Conservation (phyloP, 805 yeast species). For the Pichia scutulata region DNA sequence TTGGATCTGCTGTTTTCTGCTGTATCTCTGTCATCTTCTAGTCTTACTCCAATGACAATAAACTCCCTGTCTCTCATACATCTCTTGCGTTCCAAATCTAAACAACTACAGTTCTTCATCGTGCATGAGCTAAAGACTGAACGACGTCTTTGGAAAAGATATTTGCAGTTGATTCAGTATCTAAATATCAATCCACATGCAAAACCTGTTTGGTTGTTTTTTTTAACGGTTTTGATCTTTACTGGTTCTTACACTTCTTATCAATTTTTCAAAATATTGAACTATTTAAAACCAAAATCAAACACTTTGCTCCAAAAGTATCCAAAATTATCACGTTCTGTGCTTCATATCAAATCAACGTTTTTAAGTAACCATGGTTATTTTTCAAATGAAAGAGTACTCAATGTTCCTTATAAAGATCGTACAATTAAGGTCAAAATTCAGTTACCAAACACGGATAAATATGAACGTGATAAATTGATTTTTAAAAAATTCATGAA, state of each 20-base stretch:
- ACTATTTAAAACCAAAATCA: constrained; percentile 11
- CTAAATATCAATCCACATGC: constrained; percentile 24
- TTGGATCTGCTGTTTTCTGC: too few relatives aligned
- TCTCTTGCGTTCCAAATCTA: not conserved
- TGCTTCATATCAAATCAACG: not conserved
- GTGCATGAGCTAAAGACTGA: constrained; percentile 1
- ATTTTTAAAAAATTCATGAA: constrained; percentile 40
- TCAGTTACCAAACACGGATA: constrained; percentile 37
- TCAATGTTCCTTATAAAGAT: constrained; percentile 41
- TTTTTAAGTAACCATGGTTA: not conserved
- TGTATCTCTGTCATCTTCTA: too few relatives aligned
- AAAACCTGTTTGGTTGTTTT: constrained; percentile 28
- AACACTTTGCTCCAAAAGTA: not conserved
- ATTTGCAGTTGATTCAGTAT: constrained; percentile 12
- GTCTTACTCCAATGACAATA: not conserved
- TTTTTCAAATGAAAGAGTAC: constrained; percentile 29
- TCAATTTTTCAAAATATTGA: constrained; percentile 20
- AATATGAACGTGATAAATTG: constrained; percentile 49
- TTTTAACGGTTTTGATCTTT: constrained; percentile 23
- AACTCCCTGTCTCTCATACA: not conserved
- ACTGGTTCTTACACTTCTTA: constrained; percentile 18
- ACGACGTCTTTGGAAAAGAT: constrained; percentile 12
- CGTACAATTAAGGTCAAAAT: constrained; percentile 34
- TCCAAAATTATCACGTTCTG: constrained; percentile 1
- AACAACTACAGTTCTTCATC: not conserved